Evolutionary conservation across 805 yeast genomes (phyloP).

Genomic region (Myxozyma udenii): DNA sequence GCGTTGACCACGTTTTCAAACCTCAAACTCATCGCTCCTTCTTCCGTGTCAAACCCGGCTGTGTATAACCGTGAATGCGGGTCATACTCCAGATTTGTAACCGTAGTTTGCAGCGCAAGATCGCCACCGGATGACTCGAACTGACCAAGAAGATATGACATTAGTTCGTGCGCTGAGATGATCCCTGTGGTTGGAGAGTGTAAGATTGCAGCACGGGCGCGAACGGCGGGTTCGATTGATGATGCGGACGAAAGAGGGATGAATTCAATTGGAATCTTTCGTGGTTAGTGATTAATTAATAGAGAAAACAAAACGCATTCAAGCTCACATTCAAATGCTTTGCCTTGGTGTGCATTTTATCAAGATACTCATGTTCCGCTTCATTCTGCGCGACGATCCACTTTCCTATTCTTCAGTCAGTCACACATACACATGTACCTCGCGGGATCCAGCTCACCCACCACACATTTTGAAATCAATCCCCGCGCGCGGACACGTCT

Average conservation of each 20-base stretch:
- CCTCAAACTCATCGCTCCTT: constrained; percentile 43
- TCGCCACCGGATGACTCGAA: constrained; percentile 63
- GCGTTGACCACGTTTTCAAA: constrained; percentile 65
- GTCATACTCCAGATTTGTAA: constrained; percentile 41
- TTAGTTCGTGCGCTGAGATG: constrained; percentile 72
- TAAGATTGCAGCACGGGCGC: constrained; percentile 59
- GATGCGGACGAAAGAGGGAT: constrained; percentile 48
- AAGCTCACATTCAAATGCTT: constrained; percentile 43
- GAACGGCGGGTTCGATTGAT: constrained; percentile 61
- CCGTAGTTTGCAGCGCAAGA: constrained; percentile 59
- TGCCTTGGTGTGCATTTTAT: constrained; percentile 51
- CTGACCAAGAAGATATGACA: constrained; percentile 54
- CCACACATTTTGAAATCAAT: constrained; percentile 68
- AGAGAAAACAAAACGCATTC: background rate
- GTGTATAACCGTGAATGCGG: constrained; percentile 27
- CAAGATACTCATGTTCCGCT: constrained; percentile 56
- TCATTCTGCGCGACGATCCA: constrained; percentile 85
- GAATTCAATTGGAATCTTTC: constrained; percentile 53
- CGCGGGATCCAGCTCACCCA: constrained; percentile 29
- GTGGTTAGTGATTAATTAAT: background rate
- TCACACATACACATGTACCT: background rate
- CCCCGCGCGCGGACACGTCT: constrained; percentile 44
- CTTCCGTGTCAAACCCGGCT: constrained; percentile 27
- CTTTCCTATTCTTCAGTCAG: constrained; percentile 39
- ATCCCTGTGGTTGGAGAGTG: constrained; percentile 84